A percentile compares a stretch with the other conserved stretches of the same genome.
phyloP scores from a whole-genome alignment of 257 asterid genomes.

The Scutellaria barbata region DNA sequence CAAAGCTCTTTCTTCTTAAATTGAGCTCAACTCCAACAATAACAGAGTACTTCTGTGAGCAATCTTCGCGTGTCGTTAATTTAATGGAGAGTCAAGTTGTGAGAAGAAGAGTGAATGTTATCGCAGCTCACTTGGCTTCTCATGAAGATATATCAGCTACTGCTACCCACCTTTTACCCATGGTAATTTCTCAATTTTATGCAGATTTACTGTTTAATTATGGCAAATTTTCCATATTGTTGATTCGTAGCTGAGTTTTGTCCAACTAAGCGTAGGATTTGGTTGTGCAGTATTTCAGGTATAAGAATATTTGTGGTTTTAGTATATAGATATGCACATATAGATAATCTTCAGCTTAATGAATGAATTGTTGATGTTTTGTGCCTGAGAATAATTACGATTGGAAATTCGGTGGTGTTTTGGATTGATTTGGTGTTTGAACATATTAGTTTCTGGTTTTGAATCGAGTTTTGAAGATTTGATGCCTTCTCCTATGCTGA shows the following conservation, averaged over 20 bases:
- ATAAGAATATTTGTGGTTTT: not conserved
- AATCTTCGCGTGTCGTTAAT: not conserved
- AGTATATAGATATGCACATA: not conserved
- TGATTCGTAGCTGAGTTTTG: not conserved
- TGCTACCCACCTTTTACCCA: constrained; percentile 75
- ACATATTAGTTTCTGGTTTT: not conserved
- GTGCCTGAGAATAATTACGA: not conserved
- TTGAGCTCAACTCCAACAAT: constrained; percentile 22
- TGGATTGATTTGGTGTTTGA: not conserved
- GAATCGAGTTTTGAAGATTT: not conserved
- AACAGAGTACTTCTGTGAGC: not conserved
- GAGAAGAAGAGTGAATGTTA: constrained; percentile 62
- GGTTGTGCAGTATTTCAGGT: not conserved
- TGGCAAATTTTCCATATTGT: not conserved
- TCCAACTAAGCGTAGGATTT: not conserved
- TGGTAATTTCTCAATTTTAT: constrained; percentile 45
- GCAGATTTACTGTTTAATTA: not conserved
- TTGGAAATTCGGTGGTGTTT: constrained; percentile 7
- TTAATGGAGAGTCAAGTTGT: constrained; percentile 66
- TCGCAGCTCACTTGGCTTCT: constrained; percentile 62
- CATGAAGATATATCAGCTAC: constrained; percentile 67
- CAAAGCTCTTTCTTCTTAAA: constrained; percentile 25
- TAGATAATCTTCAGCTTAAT: too few relatives aligned
- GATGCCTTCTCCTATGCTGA: not conserved
- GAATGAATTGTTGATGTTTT: not conserved